Evolutionary conservation across 192 early-diverging fungal species (phyloP), one percentile per base, ranked within the genome.

Genomic region (Coemansia sp.): DNA sequence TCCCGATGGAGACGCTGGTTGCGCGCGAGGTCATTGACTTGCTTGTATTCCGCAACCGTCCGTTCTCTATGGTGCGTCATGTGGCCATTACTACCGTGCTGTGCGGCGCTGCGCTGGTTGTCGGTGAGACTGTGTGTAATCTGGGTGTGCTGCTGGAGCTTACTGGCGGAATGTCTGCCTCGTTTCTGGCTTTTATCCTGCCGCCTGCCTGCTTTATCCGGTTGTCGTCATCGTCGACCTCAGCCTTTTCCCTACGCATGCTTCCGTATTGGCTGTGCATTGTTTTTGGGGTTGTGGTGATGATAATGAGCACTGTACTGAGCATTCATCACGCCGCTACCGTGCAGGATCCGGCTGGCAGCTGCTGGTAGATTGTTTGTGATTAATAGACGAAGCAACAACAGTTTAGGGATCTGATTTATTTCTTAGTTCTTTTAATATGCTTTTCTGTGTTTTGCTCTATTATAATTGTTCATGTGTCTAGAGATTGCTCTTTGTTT

Each of bases 1-100:
- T 94, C 48, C 95, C 95, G 5, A 84, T 95, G 74, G 95, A 97
- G 64, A 85, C 88, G 7, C 93, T 97, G 79, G 94, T 97, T 39
- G 93, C 92, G 57, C 87, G 94, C 41, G 93, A 94, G 81, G 90
- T 92, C 8, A 71, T 92, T 54, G 89, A 91, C 26, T 18, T 60
- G 45, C 65, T 76, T 23, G 37, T 67, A 9, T 90, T 86, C 67
- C 87, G 82, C 70, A 72, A 84, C 57, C 64, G 37, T 23, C 64
- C 69, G 15, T 91, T 90, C 57, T 83, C 86, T n/a, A 65, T 84
- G 49, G 79, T 70, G 32, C 80, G 89, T 1, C 95, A 97, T 63
- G 75, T 88, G 9, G 56, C 84, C 0, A 84, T 92, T 39, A 97
- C 95, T 0, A 88, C 89, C 0, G 84, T 68, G 1, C 67, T 97